Evolutionary conservation across 257 asterid species (phyloP), one percentile per base, ranked within the genome.

Genomic region (Eustoma russellianum): DNA sequence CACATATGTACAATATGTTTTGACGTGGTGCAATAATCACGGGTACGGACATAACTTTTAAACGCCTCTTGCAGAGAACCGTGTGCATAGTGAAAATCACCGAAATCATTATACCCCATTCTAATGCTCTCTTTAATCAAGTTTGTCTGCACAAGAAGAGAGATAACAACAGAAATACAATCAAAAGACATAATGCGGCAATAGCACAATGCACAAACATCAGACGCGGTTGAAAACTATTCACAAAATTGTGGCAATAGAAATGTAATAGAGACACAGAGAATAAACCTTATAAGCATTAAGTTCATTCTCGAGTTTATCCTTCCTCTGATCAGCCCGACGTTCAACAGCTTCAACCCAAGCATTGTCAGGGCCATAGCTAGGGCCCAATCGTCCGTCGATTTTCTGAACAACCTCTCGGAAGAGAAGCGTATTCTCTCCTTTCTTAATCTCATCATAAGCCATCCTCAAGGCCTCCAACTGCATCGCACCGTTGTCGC

Each of bases 71-170:
- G 86, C 65, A 88, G 88, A 30, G 68, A 76, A 50, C 99, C 99
- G 40, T 85, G 97, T 1, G 87, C 85, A 69, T 85, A 88, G 70
- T 85, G 81, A 54, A 83, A 92, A 63, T 92, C 97, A 17, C 99
- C 99, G 66, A 85, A 92, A 72, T 92, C 97, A 75, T 92, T 88
- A 83, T 83, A 85, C 19, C 99, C 99, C 99, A 92, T 88, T 46
- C 97, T 77, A 62, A 92, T 92, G 81, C 99, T 88, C 80, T 88
- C 97, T 70, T 88, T 92, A 62, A 92, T 88, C 78, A 92, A 74
- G 72, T 88, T 92, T 57, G 99, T 88, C 99, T 92, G 83, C 77
- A 68, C 16, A 62, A 50, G 16, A 56, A 41, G 49, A 48, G 46
- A 49, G 46, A 49, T 17, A 51, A 17, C 46, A 60, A 41, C 4